Evolutionary conservation across 1,284 basidiomycete species (phyloP).

Genomic region (Irpex sp.): DNA sequence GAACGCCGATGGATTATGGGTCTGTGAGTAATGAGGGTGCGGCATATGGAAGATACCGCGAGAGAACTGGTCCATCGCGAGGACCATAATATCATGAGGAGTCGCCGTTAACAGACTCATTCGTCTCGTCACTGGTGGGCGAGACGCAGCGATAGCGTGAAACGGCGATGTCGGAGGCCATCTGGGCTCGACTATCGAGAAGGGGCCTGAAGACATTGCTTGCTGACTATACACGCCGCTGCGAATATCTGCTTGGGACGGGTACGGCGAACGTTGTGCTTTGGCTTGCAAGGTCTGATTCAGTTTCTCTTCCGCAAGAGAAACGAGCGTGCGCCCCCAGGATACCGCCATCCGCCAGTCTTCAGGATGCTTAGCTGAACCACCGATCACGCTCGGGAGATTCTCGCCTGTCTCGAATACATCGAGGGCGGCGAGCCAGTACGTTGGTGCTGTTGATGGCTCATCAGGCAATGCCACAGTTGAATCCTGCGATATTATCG

Average conservation of each 20-base stretch:
- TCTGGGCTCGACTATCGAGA: constrained; percentile 34
- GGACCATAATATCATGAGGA: constrained; percentile 47
- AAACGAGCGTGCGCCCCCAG: constrained; percentile 59
- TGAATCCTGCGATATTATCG: constrained; percentile 46
- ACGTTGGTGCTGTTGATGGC: constrained; percentile 42
- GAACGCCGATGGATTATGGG: no score
- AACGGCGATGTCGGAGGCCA: constrained; percentile 53
- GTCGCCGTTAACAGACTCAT: constrained; percentile 39
- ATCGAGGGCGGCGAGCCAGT: constrained; percentile 60
- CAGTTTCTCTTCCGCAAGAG: constrained; percentile 45
- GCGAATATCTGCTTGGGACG: not conserved
- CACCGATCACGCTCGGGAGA: constrained; percentile 39
- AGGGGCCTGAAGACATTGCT: constrained; percentile 6
- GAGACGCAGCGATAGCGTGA: constrained; percentile 41
- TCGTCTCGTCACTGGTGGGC: constrained; percentile 48
- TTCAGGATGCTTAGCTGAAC: constrained; percentile 23
- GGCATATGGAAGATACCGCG: constrained; percentile 68
- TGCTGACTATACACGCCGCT: not conserved
- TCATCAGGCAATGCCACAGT: constrained; percentile 47
- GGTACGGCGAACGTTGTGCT: not conserved
- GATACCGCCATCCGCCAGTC: constrained; percentile 65
- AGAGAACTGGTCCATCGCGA: constrained; percentile 63
- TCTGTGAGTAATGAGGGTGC: constrained; percentile 33
- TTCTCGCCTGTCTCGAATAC: constrained; percentile 63
- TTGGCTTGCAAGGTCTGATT: not conserved